Evolutionary conservation across 2,329 filamentous ascomycete genomes (phyloP), one percentile per base, ranked within the genome.

Genomic region (Hypoxylon sp.): DNA sequence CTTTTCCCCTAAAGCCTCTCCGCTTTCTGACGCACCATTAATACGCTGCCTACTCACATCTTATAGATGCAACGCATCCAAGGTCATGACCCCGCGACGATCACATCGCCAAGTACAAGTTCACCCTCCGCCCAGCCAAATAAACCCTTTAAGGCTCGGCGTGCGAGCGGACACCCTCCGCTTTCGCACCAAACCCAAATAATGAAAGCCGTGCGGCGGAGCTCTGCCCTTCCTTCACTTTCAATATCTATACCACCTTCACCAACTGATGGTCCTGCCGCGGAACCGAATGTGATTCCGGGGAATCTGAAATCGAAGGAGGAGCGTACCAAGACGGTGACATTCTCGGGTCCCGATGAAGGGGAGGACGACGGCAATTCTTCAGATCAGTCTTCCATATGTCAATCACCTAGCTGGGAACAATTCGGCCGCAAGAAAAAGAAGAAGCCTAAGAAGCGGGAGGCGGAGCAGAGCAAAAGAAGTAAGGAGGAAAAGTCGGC

Each of bases 401-500:
- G 87, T 65, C 85, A 87, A 58, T 89, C 87, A 1, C 87, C 87
- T 1, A 87, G 83, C 58, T 89, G 87, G 87, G 86, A 88, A 66
- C 82, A 84, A 20, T 85, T 85, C 69, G 80, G 81, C 2, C 81
- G 82, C 18, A 83, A 80, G 68, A 86, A 84, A 70, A 84, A 82
- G 71, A 84, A 86, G 66, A 85, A 83, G 68, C 54, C 69, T 22
- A 75, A 75, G 73, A 85, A 83, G 71, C 76, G 77, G 12, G 78
- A 80, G 33, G 73, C 74, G 11, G 76, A 79, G 55, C 78, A 78
- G 64, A 74, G 74, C 59, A 82, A 79, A 55, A 82, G 78, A 50
- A 53, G 61, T 61, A 61, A 65, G 67, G 80, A 82, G 52, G 80
- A 82, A 62, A 77, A 81, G 49, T 77, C 75, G 42, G 75, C 73